These are phyloP conservation scores for Chamaecrista fasciculata DNA, from an alignment of 306 rosid species.

Conservation along the genomic window DNA sequence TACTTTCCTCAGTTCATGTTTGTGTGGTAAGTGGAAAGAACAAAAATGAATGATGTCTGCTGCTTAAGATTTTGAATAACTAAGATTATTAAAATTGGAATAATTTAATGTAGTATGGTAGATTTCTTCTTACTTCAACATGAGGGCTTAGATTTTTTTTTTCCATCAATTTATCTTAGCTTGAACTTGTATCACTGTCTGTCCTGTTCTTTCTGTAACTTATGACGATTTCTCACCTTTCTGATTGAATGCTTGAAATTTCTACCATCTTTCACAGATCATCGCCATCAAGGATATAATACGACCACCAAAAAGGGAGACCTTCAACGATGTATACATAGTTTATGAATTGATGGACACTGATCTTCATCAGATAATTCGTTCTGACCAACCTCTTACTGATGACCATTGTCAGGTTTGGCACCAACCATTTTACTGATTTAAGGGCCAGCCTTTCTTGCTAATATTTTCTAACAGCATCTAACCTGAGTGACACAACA, in stretches of 20 bases:
- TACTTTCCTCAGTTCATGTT: neutral
- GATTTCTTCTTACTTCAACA: neutral
- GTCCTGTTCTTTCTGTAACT: neutral
- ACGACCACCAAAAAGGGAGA: constrained; percentile 75
- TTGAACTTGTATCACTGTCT: neutral
- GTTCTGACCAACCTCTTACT: constrained; percentile 70
- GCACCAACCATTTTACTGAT: neutral
- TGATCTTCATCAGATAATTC: constrained; percentile 88
- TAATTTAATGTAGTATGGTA: neutral
- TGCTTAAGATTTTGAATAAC: neutral
- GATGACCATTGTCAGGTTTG: constrained; percentile 88
- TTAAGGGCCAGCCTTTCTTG: constrained; percentile 8
- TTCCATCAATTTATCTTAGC: neutral
- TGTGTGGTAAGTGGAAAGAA: neutral
- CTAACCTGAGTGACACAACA: neutral
- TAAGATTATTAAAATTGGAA: neutral
- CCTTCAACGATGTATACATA: constrained; percentile 86
- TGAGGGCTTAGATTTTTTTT: neutral
- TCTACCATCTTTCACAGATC: constrained; percentile 41
- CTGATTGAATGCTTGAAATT: constrained; percentile 32
- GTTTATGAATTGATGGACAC: constrained; percentile 98
- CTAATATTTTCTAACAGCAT: constrained; percentile 13
- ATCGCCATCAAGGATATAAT: constrained; percentile 73
- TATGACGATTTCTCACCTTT: constrained; percentile 11
- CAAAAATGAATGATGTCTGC: neutral